phyloP scores from a whole-genome alignment of 2,329 filamentous ascomycete genomes.

The Cladosporium halotolerans region DNA sequence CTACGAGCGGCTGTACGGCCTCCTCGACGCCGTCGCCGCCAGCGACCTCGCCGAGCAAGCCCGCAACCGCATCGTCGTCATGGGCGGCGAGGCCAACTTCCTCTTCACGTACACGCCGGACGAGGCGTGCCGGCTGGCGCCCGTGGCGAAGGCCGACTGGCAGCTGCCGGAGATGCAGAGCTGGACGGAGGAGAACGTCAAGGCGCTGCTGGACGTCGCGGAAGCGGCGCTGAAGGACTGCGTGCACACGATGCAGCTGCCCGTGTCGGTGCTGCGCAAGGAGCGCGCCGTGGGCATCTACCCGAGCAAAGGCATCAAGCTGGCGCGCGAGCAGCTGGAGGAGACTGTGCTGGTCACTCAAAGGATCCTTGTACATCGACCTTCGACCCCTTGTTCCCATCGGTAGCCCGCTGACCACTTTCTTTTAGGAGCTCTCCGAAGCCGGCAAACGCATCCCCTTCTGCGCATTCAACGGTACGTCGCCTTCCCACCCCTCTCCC shows the following conservation, averaged over 20 bases:
- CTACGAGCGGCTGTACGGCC: conserved; percentile 76
- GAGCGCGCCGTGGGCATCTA: conserved; percentile 59
- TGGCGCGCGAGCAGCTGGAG: conserved; percentile 76
- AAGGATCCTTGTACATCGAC: conserved; percentile 60
- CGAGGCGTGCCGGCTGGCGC: conserved; percentile 60
- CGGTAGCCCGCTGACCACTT: neutral
- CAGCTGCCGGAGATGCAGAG: conserved; percentile 69
- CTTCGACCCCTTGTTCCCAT: neutral
- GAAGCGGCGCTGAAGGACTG: conserved; percentile 79
- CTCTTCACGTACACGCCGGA: conserved; percentile 70
- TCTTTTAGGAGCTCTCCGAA: conserved; percentile 58
- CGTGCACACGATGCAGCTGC: conserved; percentile 69
- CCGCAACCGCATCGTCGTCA: conserved; percentile 76
- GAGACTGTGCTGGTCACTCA: conserved; percentile 94
- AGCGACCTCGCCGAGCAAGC: conserved; percentile 58
- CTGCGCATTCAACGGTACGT: conserved; percentile 79
- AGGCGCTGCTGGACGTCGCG: conserved; percentile 76
- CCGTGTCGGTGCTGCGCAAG: conserved; percentile 77
- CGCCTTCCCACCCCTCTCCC: conserved; percentile 27
- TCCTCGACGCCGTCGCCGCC: conserved; percentile 70
- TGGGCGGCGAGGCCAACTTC: conserved; percentile 95
- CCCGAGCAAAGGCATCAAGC: conserved; percentile 42
- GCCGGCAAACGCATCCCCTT: conserved; percentile 71
- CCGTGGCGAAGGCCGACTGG: conserved; percentile 62
- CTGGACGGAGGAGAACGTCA: conserved; percentile 73